phyloP scores from a whole-genome alignment of 768 basidiomycete genomes.

The Phlebiopsis gigantea region DNA sequence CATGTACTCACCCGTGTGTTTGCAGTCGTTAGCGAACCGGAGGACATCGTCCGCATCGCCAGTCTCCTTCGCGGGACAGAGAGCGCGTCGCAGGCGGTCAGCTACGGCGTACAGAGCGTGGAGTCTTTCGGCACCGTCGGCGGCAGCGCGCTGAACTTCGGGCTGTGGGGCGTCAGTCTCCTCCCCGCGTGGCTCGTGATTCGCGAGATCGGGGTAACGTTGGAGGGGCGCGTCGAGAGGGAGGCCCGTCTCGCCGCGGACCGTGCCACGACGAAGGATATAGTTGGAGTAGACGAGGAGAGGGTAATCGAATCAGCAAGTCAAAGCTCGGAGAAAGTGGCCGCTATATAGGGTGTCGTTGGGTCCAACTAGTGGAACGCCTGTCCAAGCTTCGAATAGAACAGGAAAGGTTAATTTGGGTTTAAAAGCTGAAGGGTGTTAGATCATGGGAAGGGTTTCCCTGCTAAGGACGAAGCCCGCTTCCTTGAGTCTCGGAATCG shows the following conservation, averaged over 20 bases:
- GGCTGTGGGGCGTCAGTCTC: not conserved
- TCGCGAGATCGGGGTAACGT: not conserved
- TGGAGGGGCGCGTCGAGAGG: not conserved
- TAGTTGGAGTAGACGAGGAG: not conserved
- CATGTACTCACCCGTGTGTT: not conserved
- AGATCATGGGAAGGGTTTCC: no score
- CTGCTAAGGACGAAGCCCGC: no score
- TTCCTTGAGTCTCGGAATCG: no score
- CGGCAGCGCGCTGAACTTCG: not conserved
- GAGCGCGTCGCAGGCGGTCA: not conserved
- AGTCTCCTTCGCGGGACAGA: not conserved
- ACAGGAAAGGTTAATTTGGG: no score
- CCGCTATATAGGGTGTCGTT: no score
- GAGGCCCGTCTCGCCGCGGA: not conserved
- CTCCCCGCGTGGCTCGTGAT: not conserved
- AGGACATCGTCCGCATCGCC: not conserved
- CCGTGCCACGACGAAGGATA: not conserved
- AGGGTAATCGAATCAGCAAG: not conserved
- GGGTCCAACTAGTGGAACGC: no score
- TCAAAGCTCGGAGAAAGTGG: no score
- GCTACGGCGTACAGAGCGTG: not conserved
- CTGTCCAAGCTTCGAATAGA: no score
- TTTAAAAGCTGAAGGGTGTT: no score
- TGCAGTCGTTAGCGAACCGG: not conserved
- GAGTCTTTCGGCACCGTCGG: not conserved